A percentile compares a stretch with the other conserved stretches of the same genome.
Conservation (phyloP, 2,329 filamentous ascomycete genomes). For the Stachybotrys chlorohalonatus region DNA sequence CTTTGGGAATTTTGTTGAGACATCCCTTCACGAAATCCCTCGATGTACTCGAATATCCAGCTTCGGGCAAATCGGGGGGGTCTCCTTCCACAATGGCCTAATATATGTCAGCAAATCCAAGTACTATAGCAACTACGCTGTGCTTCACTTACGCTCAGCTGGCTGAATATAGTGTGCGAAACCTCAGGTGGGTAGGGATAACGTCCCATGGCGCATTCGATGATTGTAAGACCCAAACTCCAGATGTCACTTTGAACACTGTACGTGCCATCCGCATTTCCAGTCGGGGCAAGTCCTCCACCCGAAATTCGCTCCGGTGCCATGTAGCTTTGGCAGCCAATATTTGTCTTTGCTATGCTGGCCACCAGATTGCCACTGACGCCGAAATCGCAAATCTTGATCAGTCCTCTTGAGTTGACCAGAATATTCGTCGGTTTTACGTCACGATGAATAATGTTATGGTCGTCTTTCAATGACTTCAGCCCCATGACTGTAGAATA, state of each 20-base stretch:
- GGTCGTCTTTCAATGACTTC: conserved; percentile 90
- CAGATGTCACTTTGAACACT: conserved; percentile 97
- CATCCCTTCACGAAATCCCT: conserved; percentile 83
- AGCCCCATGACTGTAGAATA: conserved; percentile 84
- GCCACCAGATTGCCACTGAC: conserved; percentile 94
- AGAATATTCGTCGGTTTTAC: conserved; percentile 99
- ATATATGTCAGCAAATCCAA: conserved; percentile 4
- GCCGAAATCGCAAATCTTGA: conserved; percentile 98
- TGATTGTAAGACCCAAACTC: conserved; percentile 88
- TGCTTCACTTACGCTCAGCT: conserved; percentile 70
- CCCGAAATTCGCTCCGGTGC: conserved; percentile 91
- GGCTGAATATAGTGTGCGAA: conserved; percentile 96
- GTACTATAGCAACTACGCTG: not conserved
- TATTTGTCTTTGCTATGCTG: conserved; percentile 97
- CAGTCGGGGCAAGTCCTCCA: conserved; percentile 65
- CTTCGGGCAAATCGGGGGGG: conserved; percentile 75
- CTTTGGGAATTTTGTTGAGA: conserved; percentile 83
- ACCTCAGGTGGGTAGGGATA: conserved; percentile 97
- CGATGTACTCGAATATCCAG: conserved; percentile 70
- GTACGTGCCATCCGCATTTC: conserved; percentile 73
- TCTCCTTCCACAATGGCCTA: conserved; percentile 97
- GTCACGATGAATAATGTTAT: conserved; percentile 98
- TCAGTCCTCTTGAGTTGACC: conserved; percentile 77
- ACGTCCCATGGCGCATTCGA: conserved; percentile 88
- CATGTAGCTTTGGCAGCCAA: conserved; percentile 99